Evolutionary conservation across 352 stramenopile genomes (phyloP), one percentile per base, ranked within the genome.

Genomic region (Globisporangium alternatum): DNA sequence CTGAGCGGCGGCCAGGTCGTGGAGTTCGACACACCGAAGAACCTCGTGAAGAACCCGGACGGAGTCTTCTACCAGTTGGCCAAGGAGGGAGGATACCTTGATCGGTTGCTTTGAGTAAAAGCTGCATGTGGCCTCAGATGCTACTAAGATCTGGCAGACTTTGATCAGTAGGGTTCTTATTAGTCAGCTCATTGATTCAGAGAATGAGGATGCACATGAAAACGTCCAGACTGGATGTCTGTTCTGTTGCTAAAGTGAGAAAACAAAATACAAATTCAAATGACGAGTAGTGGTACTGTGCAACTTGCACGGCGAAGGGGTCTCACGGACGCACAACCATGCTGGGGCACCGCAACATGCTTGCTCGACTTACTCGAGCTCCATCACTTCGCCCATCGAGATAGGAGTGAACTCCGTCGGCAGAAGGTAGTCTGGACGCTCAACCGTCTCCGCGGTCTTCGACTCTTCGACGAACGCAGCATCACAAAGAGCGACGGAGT

Each of bases 401-500:
- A 70, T 49, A 0, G 64, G 74, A 28, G 66, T 63, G 45, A 80
- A 64, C 39, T 73, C 61, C 15, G 19, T 48, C 45, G 62, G 62
- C 5, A 67, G 30, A 25, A 67, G 48, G 47, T 52, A 59, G 56
- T 39, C 67, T 37, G 37, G 75, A 68, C 31, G 64, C 52, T 37
- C 62, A 49, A 21, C 81, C 58, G 7, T 66, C 54, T 41, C 47
- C 63, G 31, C 60, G n/a, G 22, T 69, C 57, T 28, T 70, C 41
- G 56, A 47, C 10, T 52, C 62, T 39, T 78, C 70, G 30, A 78
- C 67, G 49, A 80, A 79, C 13, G 76, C 70, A 6, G 69, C 58
- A 44, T 80, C 72, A 64, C 86, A 95, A 51, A 95, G 58, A 12
- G 70, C 63, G 51, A 93, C 68, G 8, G 76, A 60, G 53, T 84